Percentiles rank a stretch among this genome's conserved stretches.
These are phyloP conservation scores for Elaeagnus macrophylla DNA, from an alignment of 306 rosid species.

Conservation along the genomic window DNA sequence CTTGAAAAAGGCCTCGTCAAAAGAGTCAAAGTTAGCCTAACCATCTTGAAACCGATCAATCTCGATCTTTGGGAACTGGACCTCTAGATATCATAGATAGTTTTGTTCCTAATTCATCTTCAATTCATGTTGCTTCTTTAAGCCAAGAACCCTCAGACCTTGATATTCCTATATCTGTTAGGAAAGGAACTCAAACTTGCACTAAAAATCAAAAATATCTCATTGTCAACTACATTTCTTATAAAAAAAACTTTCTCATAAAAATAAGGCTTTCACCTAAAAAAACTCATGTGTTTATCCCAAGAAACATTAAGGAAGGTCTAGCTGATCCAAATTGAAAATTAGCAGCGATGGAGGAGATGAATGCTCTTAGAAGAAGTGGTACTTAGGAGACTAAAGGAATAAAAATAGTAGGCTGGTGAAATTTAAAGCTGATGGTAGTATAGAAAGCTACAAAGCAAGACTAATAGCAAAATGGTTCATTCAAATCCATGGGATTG, in stretches of 20 bases:
- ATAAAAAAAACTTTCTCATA: neutral
- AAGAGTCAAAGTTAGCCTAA: too few relatives aligned
- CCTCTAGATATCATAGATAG: too few relatives aligned
- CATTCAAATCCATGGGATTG: neutral
- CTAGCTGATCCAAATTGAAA: neutral
- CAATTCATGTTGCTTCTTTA: too few relatives aligned
- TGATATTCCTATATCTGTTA: neutral
- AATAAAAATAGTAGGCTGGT: too few relatives aligned
- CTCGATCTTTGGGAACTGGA: too few relatives aligned
- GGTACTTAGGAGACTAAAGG: constrained; percentile 1
- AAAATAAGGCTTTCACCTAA: neutral
- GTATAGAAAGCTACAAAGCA: neutral
- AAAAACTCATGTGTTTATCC: neutral
- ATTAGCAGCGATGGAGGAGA: neutral
- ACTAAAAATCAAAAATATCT: too few relatives aligned
- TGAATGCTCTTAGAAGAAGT: neutral
- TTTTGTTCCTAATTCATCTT: too few relatives aligned
- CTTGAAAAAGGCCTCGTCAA: too few relatives aligned
- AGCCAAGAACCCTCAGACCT: neutral
- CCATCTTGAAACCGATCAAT: too few relatives aligned
- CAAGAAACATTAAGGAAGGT: neutral
- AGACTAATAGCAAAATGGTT: neutral
- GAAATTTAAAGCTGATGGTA: too few relatives aligned
- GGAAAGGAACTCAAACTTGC: neutral
- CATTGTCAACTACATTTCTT: neutral